phyloP scores from a whole-genome alignment of 2,329 filamentous ascomycete species.

The Aspergillus phoenicis region DNA sequence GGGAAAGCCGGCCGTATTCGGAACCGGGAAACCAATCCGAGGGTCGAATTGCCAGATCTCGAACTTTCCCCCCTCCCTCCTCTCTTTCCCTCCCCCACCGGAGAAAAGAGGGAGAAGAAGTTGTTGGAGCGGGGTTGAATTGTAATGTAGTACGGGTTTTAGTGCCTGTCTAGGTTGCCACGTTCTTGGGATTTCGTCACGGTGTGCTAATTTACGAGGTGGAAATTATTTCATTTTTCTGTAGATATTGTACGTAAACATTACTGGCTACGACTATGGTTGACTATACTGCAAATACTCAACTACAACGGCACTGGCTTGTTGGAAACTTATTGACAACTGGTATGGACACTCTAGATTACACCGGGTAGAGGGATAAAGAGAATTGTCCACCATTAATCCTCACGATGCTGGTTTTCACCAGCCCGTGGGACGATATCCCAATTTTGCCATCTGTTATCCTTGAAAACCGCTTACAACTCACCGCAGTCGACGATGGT shows the following conservation, averaged over 20 bases:
- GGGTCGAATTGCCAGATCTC: background rate
- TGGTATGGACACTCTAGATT: slow-evolving; percentile 34
- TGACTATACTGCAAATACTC: background rate
- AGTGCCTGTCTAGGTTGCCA: background rate
- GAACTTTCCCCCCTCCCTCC: too few relatives aligned
- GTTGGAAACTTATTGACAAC: background rate
- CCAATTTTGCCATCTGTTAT: slow-evolving; percentile 5
- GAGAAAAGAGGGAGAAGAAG: too few relatives aligned
- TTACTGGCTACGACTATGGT: too few relatives aligned
- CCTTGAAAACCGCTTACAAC: slow-evolving; percentile 36
- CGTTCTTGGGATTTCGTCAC: background rate
- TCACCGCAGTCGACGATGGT: slow-evolving; percentile 57
- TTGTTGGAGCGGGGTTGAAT: too few relatives aligned
- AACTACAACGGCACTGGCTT: background rate
- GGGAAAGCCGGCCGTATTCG: background rate
- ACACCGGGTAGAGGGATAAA: slow-evolving; percentile 27
- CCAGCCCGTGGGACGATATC: background rate
- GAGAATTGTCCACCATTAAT: slow-evolving; percentile 14
- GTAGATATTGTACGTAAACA: too few relatives aligned
- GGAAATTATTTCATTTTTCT: too few relatives aligned
- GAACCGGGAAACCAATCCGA: background rate
- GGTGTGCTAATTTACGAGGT: too few relatives aligned
- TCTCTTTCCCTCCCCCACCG: too few relatives aligned
- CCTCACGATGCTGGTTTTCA: background rate
- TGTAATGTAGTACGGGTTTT: too few relatives aligned